phyloP scores from a whole-genome alignment of 768 basidiomycete genomes.

The Tylopilus sp. region DNA sequence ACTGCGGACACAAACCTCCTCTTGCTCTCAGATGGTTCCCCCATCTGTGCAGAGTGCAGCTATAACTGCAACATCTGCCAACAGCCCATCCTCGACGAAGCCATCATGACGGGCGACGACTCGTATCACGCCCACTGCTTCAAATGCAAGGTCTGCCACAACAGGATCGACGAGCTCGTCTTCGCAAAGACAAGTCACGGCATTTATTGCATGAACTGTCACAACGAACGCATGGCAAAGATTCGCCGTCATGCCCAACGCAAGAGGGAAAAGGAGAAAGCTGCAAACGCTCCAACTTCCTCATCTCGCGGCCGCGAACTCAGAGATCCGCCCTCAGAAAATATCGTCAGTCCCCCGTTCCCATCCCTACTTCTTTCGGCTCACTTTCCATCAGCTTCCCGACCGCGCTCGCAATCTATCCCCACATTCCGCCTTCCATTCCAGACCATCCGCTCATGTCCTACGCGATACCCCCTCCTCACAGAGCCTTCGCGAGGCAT shows the following conservation, averaged over 20 bases:
- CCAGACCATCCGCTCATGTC: constrained; percentile 18
- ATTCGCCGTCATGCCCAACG: constrained; percentile 90
- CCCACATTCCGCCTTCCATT: constrained; percentile 16
- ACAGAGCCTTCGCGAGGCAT: constrained; percentile 15
- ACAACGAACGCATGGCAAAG: constrained; percentile 94
- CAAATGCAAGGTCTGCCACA: constrained; percentile 93
- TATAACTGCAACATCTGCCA: constrained; percentile 96
- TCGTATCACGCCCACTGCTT: constrained; percentile 99
- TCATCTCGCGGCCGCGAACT: constrained; percentile 25
- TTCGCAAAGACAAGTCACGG: constrained; percentile 98
- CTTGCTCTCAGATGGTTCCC: constrained; percentile 94
- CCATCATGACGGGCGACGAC: constrained; percentile 99
- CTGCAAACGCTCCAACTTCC: constrained; percentile 26
- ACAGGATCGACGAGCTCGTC: constrained; percentile 94
- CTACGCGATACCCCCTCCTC: constrained; percentile 28
- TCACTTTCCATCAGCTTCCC: constrained; percentile 8
- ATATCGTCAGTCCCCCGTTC: constrained; percentile 36
- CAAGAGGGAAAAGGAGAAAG: constrained; percentile 64
- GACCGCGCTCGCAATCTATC: constrained; percentile 4
- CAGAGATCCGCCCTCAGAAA: constrained; percentile 34
- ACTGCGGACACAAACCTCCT: constrained; percentile 97
- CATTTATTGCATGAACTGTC: constrained; percentile 98
- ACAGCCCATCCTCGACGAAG: constrained; percentile 94
- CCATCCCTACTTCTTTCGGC: background rate
- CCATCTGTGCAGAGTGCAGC: constrained; percentile 90